Base-by-base conservation (phyloP, 345 rosid genomes). In the Draba incana region DNA sequence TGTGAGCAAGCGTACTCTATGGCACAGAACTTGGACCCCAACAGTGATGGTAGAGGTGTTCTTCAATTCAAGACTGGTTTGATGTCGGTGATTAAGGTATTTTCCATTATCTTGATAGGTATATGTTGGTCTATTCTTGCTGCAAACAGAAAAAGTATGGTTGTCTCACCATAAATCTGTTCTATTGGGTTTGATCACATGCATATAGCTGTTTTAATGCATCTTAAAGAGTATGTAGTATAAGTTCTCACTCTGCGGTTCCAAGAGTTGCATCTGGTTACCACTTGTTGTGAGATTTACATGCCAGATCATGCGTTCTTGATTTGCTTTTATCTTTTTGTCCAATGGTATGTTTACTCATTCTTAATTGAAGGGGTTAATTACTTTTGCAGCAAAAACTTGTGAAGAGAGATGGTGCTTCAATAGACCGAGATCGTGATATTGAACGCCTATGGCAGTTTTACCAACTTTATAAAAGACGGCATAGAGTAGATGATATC, bases 31-130 rank as follows among this genome's bases (percentile, higher is more conserved):
- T 82, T 94, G 84, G 98, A 94, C 66, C 99, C 98, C 41, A 88
- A 82, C 70, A 91, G 98, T 68, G 93, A 87, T 14, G 97, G 99
- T 41, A 87, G 99, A 70, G 98, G 99, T 77, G 99, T 94, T 70
- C 95, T 94, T 69, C 99, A 94, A 70, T 94, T 94, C 81, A 94
- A 94, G 85, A 91, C 99, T 82, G 99, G 99, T 65, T 82, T 94
- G 84, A 83, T 78, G 93, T 94, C 96, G 30, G 80, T 94, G 23
- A 94, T 94, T 70, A 83, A 89, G 99, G 98, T 91, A 79, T 39
- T 59, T 57, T 28, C 45, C 9, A 33, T 57, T 14, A 16, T 74
- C 56, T 43, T 51, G 48, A 33, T 39, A 31, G 45, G 45, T 48
- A 2, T 35, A 7, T 37, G 47, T 37, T 45, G 43, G 25, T 20